These are phyloP conservation scores for Poa pratensis DNA, from an alignment of 176 grass and related monocot genomes.

Conservation along the genomic window DNA sequence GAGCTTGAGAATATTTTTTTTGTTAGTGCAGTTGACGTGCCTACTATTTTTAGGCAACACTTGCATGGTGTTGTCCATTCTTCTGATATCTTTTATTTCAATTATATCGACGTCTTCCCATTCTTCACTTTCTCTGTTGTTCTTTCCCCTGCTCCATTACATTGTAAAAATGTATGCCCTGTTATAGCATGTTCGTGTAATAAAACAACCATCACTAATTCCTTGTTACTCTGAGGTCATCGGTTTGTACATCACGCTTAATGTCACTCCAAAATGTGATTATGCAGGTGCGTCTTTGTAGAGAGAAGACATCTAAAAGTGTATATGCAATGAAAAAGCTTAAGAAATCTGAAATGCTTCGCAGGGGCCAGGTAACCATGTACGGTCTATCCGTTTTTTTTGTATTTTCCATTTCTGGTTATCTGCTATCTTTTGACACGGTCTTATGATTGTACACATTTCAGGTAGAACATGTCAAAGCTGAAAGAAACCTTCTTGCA, in stretches of 20 bases:
- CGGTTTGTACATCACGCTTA: not conserved
- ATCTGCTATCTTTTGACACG: conserved; percentile 17
- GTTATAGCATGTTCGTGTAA: not conserved
- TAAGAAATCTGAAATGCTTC: conserved; percentile 99
- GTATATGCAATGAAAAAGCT: conserved; percentile 99
- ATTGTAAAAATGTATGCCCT: conserved; percentile 12
- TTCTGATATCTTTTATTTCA: not conserved
- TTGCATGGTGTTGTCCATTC: not conserved
- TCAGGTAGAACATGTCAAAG: conserved; percentile 99
- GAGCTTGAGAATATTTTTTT: conserved; percentile 13
- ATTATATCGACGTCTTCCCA: not conserved
- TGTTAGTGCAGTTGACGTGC: not conserved
- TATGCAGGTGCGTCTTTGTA: conserved; percentile 94
- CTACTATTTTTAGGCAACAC: conserved; percentile 15
- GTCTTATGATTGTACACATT: conserved; percentile 30
- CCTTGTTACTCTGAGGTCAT: conserved; percentile 29
- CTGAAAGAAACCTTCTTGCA: conserved; percentile 98
- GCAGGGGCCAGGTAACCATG: conserved; percentile 95
- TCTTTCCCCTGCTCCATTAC: conserved; percentile 28
- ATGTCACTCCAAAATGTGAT: conserved; percentile 36
- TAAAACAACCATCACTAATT: not conserved
- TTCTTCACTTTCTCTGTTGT: conserved; percentile 1
- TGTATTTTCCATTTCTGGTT: conserved; percentile 35
- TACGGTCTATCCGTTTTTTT: conserved; percentile 38
- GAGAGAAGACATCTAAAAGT: conserved; percentile 80